Base-by-base conservation (phyloP, 208 protist species). In the Leishmania arabica region DNA sequence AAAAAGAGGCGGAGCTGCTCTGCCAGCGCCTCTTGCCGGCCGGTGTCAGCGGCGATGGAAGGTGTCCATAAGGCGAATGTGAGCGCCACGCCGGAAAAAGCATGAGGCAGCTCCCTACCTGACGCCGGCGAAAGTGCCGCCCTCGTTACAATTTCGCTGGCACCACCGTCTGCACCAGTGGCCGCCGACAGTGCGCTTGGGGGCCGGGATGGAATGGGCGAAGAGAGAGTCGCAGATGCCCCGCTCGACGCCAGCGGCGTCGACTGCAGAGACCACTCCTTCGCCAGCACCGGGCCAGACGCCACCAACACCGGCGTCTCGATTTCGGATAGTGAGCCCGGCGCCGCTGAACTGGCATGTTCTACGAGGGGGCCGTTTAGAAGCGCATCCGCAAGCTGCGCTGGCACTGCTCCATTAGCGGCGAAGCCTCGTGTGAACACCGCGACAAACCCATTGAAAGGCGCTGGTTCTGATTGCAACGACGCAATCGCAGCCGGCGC, bases 211-310 rank as follows among this genome's bases (percentile, higher is more conserved):
- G 77, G 76, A 11, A 85, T 72, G 37, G 77, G 37, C 40, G 75
- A 75, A 31, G 5, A 42, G 45, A 62, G 27, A 60, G 47, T 4
- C 24, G 24, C 72, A 17, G 62, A 8, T 64, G 51, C 8, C 54
- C 47, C 9, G 21, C 4, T n/a, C 7, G 40, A 8, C 6, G 37
- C 60, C 54, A 66, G 9, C 3, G 83, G 80, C 0, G 75, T 80
- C 27, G 81, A 90, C 73, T 88, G 84, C 75, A 51, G 51, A 1
- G 89, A 89, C 93, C 93, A 97, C 78, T 95, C 93, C 71, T 79
- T 88, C 54, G 90, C 84, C 56, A 95, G 78, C 17, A 97, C 51
- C 40, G 94, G 92, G 1, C 92, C 94, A 0, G 88, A 89, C 45
- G 88, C 91, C 45, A 88, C 90, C 40, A 95, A 74, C 31, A 96